Conservation (phyloP, 345 rosid species). For the Aquilaria malaccensis region DNA sequence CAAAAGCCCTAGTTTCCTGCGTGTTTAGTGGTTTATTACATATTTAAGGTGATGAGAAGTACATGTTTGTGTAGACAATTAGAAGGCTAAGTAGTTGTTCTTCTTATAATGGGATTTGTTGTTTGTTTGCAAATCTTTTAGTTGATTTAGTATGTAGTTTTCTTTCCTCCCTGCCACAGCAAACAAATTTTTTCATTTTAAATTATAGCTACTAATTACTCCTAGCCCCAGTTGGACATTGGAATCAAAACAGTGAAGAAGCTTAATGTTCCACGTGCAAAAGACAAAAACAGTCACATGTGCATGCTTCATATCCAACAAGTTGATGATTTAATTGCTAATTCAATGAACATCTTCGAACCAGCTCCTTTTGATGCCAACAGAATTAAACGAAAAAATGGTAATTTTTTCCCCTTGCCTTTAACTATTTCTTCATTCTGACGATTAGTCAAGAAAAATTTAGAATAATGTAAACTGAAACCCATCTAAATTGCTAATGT, state of each 20-base stretch:
- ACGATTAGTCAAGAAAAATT: no score
- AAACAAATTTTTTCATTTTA: neutral
- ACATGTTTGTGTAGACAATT: no score
- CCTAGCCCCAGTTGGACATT: slow-evolving; percentile 25
- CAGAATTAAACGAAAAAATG: slow-evolving; percentile 84
- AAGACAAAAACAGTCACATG: slow-evolving; percentile 89
- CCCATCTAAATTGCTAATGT: neutral
- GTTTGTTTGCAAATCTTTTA: neutral
- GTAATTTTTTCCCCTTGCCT: slow-evolving; percentile 21
- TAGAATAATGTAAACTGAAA: neutral
- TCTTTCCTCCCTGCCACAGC: no score
- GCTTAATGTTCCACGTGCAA: slow-evolving; percentile 88
- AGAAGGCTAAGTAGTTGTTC: neutral
- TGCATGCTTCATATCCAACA: slow-evolving; percentile 71
- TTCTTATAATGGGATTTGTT: neutral
- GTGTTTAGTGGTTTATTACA: no score
- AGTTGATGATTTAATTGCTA: slow-evolving; percentile 70
- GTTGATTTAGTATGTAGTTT: neutral
- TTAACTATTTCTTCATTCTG: neutral
- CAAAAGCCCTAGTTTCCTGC: no score
- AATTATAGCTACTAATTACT: neutral
- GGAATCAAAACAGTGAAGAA: slow-evolving; percentile 32
- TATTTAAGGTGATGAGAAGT: no score
- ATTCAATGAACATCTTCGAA: slow-evolving; percentile 90
- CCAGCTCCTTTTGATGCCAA: slow-evolving; percentile 63